Evolutionary conservation across 495 filamentous ascomycete genomes (phyloP), one percentile per base, ranked within the genome.

Genomic region (Barbatosphaeria neglecta): DNA sequence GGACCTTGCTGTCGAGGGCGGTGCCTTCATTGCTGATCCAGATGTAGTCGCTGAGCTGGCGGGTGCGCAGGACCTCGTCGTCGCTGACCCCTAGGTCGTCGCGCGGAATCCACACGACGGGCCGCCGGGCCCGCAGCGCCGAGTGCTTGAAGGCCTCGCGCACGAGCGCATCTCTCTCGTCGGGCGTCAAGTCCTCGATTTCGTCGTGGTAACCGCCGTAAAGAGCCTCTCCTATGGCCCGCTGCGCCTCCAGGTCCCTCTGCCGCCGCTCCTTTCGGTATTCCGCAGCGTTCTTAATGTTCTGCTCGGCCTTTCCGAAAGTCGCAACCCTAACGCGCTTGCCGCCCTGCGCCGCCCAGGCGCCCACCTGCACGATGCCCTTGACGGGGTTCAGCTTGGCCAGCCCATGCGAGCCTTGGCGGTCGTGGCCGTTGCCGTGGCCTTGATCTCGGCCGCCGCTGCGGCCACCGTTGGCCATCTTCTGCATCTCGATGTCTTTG

Each of bases 21-120:
- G 89, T 84, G 49, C 86, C 87, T 62, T 92, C 82, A 64, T 96
- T 98, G 55, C 83, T 90, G 57, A 96, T 86, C 87, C 90, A 96
- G 45, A 98, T 82, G 56, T 87, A 79, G 54, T 82, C 75, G 50
- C 80, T 87, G 56, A 86, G 87, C 50, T 76, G 74, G 48, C 80
- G 72, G 15, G 88, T 95, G 38, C 86, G 68, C 56, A 67, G 73
- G 17, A 98, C 78, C 63, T 97, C 92, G 53, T 98, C 93, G 56
- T 95, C 89, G 48, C 83, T 86, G 25, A 98, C 77, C 1, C 92
- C 92, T 3, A 97, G 58, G 53, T 92, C 84, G 59, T 98, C 92
- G 31, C 87, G 76, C 8, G 92, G 92, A 39, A 98, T 90, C 92
- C 92, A 97, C 39, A 97, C 78, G 10, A 86, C 85, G 0, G 92